A percentile compares a stretch with the other conserved stretches of the same genome.
Conservation (phyloP, 1,284 basidiomycete genomes). For the Pulveroboletus sp. region DNA sequence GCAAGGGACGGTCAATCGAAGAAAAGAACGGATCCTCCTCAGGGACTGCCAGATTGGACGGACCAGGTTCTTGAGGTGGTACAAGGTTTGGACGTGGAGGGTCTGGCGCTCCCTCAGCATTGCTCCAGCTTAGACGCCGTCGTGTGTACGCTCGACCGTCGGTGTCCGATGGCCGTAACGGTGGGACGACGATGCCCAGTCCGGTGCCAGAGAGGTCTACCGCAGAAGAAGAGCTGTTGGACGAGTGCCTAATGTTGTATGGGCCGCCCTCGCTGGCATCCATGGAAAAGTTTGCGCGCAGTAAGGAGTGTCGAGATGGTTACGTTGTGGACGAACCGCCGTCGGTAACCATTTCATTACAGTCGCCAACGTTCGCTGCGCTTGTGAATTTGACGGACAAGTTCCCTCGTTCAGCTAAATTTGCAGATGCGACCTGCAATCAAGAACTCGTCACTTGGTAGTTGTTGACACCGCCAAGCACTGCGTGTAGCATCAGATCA, state of each 20-base stretch:
- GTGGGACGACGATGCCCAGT: conserved; percentile 43
- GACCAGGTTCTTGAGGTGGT: conserved; percentile 17
- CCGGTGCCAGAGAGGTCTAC: conserved; percentile 54
- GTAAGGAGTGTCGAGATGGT: not conserved
- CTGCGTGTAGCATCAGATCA: too few relatives aligned
- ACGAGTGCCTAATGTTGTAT: conserved; percentile 12
- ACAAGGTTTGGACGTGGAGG: conserved; percentile 42
- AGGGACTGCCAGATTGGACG: conserved; percentile 23
- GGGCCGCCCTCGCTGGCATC: conserved; percentile 9
- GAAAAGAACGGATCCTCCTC: conserved; percentile 51
- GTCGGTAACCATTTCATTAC: not conserved
- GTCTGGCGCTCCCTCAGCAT: conserved; percentile 46
- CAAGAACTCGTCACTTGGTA: too few relatives aligned
- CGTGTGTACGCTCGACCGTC: conserved; percentile 41
- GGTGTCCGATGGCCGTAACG: conserved; percentile 47
- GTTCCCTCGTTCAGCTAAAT: not conserved
- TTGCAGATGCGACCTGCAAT: too few relatives aligned
- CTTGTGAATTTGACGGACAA: not conserved
- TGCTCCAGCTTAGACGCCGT: conserved; percentile 59
- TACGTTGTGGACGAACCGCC: not conserved
- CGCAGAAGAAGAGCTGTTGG: conserved; percentile 50
- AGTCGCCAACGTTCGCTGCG: too few relatives aligned
- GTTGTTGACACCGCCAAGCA: too few relatives aligned
- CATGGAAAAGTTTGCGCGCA: conserved; percentile 11
- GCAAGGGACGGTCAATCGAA: conserved; percentile 35